Percentiles rank a stretch among this genome's conserved stretches.
Evolutionary conservation across 768 basidiomycete genomes (phyloP).

Genomic region (Candolleomyces eurysporus): DNA sequence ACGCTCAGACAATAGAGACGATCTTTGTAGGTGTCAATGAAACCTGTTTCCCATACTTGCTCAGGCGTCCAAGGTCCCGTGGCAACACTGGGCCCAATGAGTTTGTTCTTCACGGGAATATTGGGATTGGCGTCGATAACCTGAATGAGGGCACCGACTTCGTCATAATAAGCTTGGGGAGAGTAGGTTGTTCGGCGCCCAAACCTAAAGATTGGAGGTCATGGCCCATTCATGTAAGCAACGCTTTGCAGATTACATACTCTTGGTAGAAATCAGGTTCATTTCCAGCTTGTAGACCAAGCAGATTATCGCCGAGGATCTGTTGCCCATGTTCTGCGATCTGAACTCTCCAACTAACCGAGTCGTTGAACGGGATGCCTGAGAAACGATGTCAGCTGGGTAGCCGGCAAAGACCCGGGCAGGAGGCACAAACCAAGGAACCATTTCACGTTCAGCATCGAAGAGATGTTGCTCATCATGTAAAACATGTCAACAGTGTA

Average conservation of each 20-base stretch:
- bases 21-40: conserved; percentile 38
- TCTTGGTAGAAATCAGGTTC: conserved; percentile 54
- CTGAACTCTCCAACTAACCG: conserved; percentile 46
- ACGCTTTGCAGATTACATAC: not conserved
- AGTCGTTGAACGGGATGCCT: conserved; percentile 70
- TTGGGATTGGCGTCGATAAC: conserved; percentile 22
- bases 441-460: conserved; percentile 63
- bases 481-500: conserved; percentile 67
- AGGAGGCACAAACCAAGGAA: conserved; percentile 24
- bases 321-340: conserved; percentile 60
- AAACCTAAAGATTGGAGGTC: conserved; percentile 20
- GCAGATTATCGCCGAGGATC: conserved; percentile 64
- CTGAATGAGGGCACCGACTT: conserved; percentile 16
- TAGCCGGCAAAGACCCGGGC: not conserved
- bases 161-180: not conserved
- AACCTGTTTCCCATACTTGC: conserved; percentile 47
- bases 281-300: conserved; percentile 74
- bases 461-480: conserved; percentile 62
- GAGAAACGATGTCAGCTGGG: conserved; percentile 18
- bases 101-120: conserved; percentile 28
- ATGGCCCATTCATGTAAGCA: conserved; percentile 1
- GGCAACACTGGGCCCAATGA: conserved; percentile 63
- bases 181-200: conserved; percentile 31
- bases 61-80: conserved; percentile 47
- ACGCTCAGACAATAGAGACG: conserved; percentile 49